Evolutionary conservation across 192 early-diverging fungal genomes (phyloP), one percentile per base, ranked within the genome.

Genomic region (Podochytrium sp.): DNA sequence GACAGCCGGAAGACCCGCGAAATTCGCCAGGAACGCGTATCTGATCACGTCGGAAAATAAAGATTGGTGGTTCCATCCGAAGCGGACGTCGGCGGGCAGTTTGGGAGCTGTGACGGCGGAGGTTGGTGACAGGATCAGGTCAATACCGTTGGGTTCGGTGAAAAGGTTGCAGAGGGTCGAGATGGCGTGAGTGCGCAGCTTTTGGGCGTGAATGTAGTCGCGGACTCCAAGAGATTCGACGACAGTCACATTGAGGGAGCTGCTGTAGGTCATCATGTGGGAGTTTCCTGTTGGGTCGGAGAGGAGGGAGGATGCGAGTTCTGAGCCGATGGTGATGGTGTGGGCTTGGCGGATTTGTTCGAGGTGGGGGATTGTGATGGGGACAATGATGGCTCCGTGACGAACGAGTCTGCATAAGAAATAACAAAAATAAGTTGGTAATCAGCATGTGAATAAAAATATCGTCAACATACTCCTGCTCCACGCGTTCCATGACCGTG

Each of bases 1-100:
- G 38, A 91, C 80, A 7, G 84, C 89, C 16, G 91, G 91, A 63
- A 89, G 85, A n/a, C 91, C 91, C 0, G 82, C 78, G 12, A 90
- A 77, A 58, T 92, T 92, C 23, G 85, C 86, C 67, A 92, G 67
- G 73, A 75, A 84, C 56, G 66, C 80, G 38, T 62, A 92, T 41
- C 81, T 83, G 81, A 91, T 86, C 2, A 73, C 69, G 66, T 85
- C 79, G 2, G 76, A 59, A 2, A 71, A 83, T 49, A 81, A 65
- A 18, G 71, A 34, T n/a, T 77, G 72, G 74, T 92, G 82, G 10
- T 74, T 73, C 63, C 84, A 75, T 20, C 91, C 91, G 67, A 82
- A 72, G 1, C 65, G 42, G 0, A 76, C 65, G 38, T 74, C 29
- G 7, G 78, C 27, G n/a, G 81, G 74, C 42, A 92, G 75, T 25